Evolutionary conservation across 2,329 filamentous ascomycete species (phyloP), one percentile per base, ranked within the genome.

Genomic region (Colletotrichum camelliae): DNA sequence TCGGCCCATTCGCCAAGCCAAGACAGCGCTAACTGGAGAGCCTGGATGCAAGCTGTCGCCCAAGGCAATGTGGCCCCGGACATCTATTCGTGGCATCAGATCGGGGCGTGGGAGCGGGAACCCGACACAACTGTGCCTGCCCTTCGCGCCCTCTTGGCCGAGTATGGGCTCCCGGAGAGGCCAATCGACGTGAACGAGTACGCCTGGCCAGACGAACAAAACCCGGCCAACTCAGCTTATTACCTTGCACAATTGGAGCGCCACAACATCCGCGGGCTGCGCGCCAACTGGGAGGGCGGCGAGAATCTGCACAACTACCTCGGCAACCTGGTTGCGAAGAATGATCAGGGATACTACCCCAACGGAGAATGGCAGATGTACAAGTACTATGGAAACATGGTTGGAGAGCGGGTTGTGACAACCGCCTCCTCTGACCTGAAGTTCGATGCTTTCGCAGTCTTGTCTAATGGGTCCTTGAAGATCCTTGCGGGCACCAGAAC

Each of bases 181-280:
- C 81, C 81, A 1, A 81, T 88, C 43, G 87, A 88, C 74, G 84
- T 89, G 78, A 89, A 90, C 76, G 88, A 90, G 76, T 90, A 90
- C 76, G 88, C 81, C 5, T 62, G 33, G 57, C 79, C 78, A 2
- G 81, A 79, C 24, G 85, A 89, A 76, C 86, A 89, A 70, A 81
- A 85, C 10, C 85, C 88, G 0, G 80, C 84, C 1, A 83, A 81
- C 6, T 81, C 84, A 1, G 87, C 84, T 0, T 89, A 84, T 82
- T 89, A 85, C 81, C 87, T 90, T 39, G 79, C 85, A 2, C 86
- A 85, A 29, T 83, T 89, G 2, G 88, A 89, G 74, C 83, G 88
- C 1, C 80, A 84, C 78, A 83, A 88, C 71, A 78, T 84, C 5
- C 78, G 80, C 10, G 87, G 87, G 1, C 80, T 89, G 1, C 83